Base-by-base conservation (phyloP, 78 protist species). In the Speleostelium caveatum region DNA sequence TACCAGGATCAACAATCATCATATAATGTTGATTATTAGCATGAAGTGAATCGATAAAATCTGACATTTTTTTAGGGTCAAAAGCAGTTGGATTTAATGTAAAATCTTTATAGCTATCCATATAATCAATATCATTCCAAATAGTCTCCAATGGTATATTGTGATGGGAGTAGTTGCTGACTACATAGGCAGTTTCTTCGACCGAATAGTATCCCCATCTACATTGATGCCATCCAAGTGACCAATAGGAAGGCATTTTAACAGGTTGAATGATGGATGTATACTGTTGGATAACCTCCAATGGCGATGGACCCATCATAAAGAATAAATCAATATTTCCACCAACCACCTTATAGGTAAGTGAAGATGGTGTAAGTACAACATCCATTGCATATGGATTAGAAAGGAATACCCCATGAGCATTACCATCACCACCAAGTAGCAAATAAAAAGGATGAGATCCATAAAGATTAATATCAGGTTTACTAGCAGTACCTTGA, bases 1-100 rank as follows among this genome's bases (percentile, higher is more conserved):
- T 92, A 62, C 96, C 96, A 3, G 97, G 96, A 87, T 96, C 97
- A 49, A 92, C 73, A 61, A 94, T 92, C 92, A 79, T 80, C 16
- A 96, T 88, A 42, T 87, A 94, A 32, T 89, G 93, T 86, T 92
- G 95, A 66, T 85, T 77, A 45, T 73, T 56, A 22, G 36, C 36
- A 61, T 94, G 96, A 14, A 96, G 65, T 7, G 53, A 36, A 36
- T 69, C 74, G 3, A 93, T 51, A 55, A 75, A 86, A 10, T 26
- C 69, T 10, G 17, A 42, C 86, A 93, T 39, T 26, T 67, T 42
- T 5, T 19, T 38, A 16, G n/a, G 63, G 1, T 96, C 89, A 60
- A 69, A 96, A 65, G 36, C 28, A 60, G 58, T 85, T 22, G 96
- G 95, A 62, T 96, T 96, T 17, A 38, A 66, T 12, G 96, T 93